Evolutionary conservation across 495 filamentous ascomycete species (phyloP), one percentile per base, ranked within the genome.

Genomic region (Talaromyces nanjingensis): DNA sequence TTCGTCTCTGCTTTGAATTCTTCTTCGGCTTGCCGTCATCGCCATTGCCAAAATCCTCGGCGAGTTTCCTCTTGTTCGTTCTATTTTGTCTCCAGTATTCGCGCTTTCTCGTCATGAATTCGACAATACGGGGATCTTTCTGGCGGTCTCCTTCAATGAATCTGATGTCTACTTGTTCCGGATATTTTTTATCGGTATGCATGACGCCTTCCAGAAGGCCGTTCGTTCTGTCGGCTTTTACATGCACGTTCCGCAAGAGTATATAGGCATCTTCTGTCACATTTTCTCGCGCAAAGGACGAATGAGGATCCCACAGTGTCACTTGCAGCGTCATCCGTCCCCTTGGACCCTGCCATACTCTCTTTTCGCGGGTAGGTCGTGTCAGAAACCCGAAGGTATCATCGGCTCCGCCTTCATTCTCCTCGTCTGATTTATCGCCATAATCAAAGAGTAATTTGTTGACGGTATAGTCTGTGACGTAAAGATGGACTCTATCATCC

Each of bases 381-480:
- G 25, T 33, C 39, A 77, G 47, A 63, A 86, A 86, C 37, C 76
- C 77, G 63, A 69, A 81, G 3, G 66, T 62, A 64, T 87, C 85
- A 1, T 81, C 84, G 53, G 84, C 77, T 20, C 66, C 69, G 5
- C 72, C 77, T 8, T 61, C 49, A n/a, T 68, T 70, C 59, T 75
- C 69, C 37, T 78, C 75, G 27, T 58, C 53, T 29, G 42, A 58
- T 20, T 34, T 24, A 65, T 79, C 81, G 22, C 75, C 77, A 58
- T 87, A 85, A 34, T 86, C 73, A 53, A 80, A 84, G 22, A 98
- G 83, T 33, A 67, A 63, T 0, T 73, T 67, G 64, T 96, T 89
- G 25, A 81, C 70, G 8, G 93, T 96, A 73, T 96, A 98, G 72
- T 98, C 94, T 0, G 91, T 92, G 18, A 97, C 71, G 72, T 93